Base-by-base conservation (phyloP, 805 yeast genomes). In the Metschnikowia sp. region DNA sequence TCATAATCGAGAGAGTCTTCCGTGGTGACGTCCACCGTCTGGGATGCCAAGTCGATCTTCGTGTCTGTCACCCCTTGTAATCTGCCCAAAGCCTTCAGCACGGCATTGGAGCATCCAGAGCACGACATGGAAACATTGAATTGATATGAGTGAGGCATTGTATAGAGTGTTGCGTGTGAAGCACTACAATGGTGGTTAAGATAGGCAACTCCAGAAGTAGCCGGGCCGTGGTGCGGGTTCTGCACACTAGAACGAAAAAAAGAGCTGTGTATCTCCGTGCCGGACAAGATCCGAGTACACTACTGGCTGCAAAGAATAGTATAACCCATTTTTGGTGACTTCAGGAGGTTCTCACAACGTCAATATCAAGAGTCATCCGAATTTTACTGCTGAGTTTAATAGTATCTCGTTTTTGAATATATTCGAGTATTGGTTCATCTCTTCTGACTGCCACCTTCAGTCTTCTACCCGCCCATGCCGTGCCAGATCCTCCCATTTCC, bases 51-150 rank as follows among this genome's bases (percentile, higher is more conserved):
- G 2, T 95, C 84, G 48, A 91, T 83, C 48, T 86, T 85, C 19
- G 84, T 74, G 37, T 79, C 73, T 41, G 83, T 76, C 40, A 92
- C 94, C 3, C 96, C 97, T 39, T 81, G 83, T 39, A 86, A 73
- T 55, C 76, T 81, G 37, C 72, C 75, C 47, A 90, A 76, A 1
- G 83, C 97, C 59, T 87, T 81, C 66, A 82, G 80, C 41, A 92
- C 87, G 7, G 98, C 97, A 48, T 78, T 81, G 19, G 96, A 86
- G 68, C 99, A 92, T 13, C 96, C 88, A 11, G 86, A 78, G 62
- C 97, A 91, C 45, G 87, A 60, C 97, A 90, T 90, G 39, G 83
- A 74, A 48, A 91, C 97, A 51, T 89, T 78, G 65, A 80, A 90
- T 56, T 84, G 86, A 67, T 86, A 88, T 59, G 85, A 45, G 50